Evolutionary conservation across 768 basidiomycete species (phyloP).

Genomic region (Pholiota microspora): DNA sequence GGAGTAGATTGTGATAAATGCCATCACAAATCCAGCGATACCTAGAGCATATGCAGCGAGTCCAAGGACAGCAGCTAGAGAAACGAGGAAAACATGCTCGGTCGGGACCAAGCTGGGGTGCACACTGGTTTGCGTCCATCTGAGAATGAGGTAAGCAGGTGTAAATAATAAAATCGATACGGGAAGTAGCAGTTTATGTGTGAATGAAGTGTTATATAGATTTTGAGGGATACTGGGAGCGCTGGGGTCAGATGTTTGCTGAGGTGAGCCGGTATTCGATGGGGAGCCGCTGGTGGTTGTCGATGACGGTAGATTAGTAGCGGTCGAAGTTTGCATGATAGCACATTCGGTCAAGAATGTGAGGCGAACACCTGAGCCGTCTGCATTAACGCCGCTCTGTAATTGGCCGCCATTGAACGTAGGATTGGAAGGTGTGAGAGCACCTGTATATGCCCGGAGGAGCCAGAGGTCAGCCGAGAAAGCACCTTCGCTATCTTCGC

Average conservation of each 20-base stretch:
- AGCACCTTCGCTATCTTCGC: conserved; percentile 61
- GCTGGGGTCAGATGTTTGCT: no score
- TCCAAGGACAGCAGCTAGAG: conserved; percentile 35
- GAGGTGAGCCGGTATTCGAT: conserved; percentile 23
- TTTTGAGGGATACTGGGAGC: not conserved
- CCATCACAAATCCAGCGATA: conserved; percentile 55
- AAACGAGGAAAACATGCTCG: conserved; percentile 24
- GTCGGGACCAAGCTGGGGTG: conserved; percentile 8
- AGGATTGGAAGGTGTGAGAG: conserved; percentile 50
- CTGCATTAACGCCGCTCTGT: conserved; percentile 60
- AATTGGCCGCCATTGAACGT: conserved; percentile 66
- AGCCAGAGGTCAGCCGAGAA: conserved; percentile 80
- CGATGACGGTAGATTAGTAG: not conserved
- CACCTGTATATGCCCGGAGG: conserved; percentile 67
- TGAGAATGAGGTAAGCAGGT: conserved; percentile 34
- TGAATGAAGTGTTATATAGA: conserved; percentile 34
- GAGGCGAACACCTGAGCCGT: conserved; percentile 64
- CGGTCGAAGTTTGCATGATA: conserved; percentile 18
- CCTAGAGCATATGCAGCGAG: conserved; percentile 55
- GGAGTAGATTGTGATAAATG: conserved; percentile 57
- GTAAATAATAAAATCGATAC: conserved; percentile 41
- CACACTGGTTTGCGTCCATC: conserved; percentile 19
- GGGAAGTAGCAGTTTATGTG: conserved; percentile 45
- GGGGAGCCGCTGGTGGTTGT: conserved; percentile 10
- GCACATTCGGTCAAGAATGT: conserved; percentile 64